These are phyloP conservation scores for Lactifluus pinguis DNA, from an alignment of 768 basidiomycete genomes.

Conservation along the genomic window DNA sequence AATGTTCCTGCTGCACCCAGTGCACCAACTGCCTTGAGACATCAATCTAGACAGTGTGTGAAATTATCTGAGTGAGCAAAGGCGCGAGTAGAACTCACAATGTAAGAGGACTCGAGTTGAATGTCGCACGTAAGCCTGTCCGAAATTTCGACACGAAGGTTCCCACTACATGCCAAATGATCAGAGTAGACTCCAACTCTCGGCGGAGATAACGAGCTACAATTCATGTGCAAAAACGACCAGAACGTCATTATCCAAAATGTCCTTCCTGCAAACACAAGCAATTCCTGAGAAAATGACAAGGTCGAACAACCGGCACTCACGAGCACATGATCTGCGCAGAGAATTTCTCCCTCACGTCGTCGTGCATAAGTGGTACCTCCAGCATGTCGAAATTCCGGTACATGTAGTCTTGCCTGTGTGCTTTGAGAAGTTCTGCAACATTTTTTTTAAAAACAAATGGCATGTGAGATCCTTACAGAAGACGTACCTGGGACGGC, in stretches of 20 bases:
- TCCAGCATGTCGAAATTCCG: conserved; percentile 70
- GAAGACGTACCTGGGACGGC: conserved; percentile 52
- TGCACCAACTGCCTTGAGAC: conserved; percentile 69
- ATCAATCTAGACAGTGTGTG: conserved; percentile 55
- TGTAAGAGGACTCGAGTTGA: conserved; percentile 71
- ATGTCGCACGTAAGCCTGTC: conserved; percentile 65
- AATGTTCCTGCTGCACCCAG: conserved; percentile 63
- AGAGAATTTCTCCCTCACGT: conserved; percentile 63
- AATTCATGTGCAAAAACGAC: conserved; percentile 93
- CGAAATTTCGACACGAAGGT: conserved; percentile 75
- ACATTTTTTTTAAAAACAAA: background rate
- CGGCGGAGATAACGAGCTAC: conserved; percentile 32
- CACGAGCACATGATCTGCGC: conserved; percentile 88
- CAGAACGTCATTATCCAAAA: conserved; percentile 68
- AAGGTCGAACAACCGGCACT: conserved; percentile 24
- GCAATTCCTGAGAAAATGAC: background rate
- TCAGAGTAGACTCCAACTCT: background rate
- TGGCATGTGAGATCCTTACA: background rate
- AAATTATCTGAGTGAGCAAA: background rate
- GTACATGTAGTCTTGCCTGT: conserved; percentile 79
- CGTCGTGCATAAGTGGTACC: conserved; percentile 61
- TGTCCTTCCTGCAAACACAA: conserved; percentile 45
- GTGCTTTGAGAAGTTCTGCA: conserved; percentile 77
- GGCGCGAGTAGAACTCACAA: conserved; percentile 39
- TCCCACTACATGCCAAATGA: conserved; percentile 49